Evolutionary conservation across 257 asterid genomes (phyloP).

Genomic region (Penstemon eatonii): DNA sequence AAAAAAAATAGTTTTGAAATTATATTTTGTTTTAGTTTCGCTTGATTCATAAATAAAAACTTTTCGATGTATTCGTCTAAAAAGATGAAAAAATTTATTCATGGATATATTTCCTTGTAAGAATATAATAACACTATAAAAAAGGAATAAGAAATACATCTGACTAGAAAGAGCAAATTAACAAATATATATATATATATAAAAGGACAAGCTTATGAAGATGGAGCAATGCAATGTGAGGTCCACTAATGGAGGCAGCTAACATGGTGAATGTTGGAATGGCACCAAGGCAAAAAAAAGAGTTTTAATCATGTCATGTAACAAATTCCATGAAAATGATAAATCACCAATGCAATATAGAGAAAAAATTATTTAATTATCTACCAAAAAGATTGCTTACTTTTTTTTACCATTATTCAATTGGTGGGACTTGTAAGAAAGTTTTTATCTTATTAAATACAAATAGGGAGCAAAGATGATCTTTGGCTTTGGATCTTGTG

Average conservation of each 20-base stretch:
- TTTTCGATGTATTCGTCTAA: too few species aligned
- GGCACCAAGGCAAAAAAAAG: conserved; percentile 14
- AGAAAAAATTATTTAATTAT: not conserved
- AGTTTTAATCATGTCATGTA: conserved; percentile 28
- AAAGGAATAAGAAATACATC: too few species aligned
- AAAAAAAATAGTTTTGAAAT: too few species aligned
- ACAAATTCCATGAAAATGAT: conserved; percentile 22
- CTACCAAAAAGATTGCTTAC: conserved; percentile 25
- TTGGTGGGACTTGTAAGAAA: too few species aligned
- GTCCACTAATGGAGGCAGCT: conserved; percentile 20
- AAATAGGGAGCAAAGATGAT: conserved; percentile 49
- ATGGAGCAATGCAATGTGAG: conserved; percentile 13
- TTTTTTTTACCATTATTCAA: conserved; percentile 18
- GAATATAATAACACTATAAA: too few species aligned
- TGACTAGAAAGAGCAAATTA: too few species aligned
- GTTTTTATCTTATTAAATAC: too few species aligned
- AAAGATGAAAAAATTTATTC: too few species aligned
- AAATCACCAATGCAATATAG: too few species aligned
- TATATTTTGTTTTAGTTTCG: too few species aligned
- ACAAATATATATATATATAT: not conserved
- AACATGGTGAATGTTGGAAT: conserved; percentile 25
- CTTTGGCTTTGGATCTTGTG: conserved; percentile 32
- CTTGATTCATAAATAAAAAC: too few species aligned
- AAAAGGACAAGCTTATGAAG: conserved; percentile 30
- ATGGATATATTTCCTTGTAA: too few species aligned